phyloP scores from a whole-genome alignment of 495 filamentous ascomycete species.

The Daldinia vernicosa region DNA sequence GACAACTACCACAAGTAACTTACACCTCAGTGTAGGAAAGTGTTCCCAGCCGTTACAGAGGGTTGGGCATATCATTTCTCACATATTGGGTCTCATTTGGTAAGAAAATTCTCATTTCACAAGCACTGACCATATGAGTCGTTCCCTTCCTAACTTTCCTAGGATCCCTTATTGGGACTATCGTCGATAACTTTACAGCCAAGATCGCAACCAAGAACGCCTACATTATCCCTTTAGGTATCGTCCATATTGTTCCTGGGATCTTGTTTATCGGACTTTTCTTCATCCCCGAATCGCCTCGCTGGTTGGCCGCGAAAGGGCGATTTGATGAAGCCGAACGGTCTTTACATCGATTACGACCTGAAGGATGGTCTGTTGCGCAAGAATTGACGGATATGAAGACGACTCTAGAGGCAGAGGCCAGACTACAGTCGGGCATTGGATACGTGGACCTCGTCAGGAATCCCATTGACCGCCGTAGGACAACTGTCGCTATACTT shows the following conservation, averaged over 20 bases:
- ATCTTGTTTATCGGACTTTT: slow-evolving; percentile 61
- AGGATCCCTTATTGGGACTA: slow-evolving; percentile 64
- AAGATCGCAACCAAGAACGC: slow-evolving; percentile 55
- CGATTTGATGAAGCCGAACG: slow-evolving; percentile 59
- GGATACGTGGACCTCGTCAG: slow-evolving; percentile 62
- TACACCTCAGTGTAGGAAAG: slow-evolving; percentile 51
- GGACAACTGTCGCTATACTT: slow-evolving; percentile 60
- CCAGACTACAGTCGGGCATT: slow-evolving; percentile 51
- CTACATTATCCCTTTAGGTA: slow-evolving; percentile 67
- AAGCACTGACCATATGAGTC: neutral
- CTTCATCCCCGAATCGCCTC: slow-evolving; percentile 71
- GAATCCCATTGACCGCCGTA: slow-evolving; percentile 61
- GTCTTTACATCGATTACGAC: slow-evolving; percentile 58
- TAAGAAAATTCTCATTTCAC: slow-evolving; percentile 10
- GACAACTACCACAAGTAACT: slow-evolving; percentile 1
- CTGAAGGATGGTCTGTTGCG: slow-evolving; percentile 53
- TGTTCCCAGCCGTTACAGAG: slow-evolving; percentile 60
- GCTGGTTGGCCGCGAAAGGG: slow-evolving; percentile 66
- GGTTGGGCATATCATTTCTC: slow-evolving; percentile 56
- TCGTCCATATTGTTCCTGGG: slow-evolving; percentile 65
- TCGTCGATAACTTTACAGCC: slow-evolving; percentile 67
- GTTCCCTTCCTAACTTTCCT: neutral
- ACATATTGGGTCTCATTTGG: slow-evolving; percentile 55
- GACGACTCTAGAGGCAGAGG: slow-evolving; percentile 61
- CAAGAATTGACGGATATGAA: slow-evolving; percentile 63